phyloP scores from a whole-genome alignment of 768 basidiomycete genomes.

The Mycena olivaceomarginata region DNA sequence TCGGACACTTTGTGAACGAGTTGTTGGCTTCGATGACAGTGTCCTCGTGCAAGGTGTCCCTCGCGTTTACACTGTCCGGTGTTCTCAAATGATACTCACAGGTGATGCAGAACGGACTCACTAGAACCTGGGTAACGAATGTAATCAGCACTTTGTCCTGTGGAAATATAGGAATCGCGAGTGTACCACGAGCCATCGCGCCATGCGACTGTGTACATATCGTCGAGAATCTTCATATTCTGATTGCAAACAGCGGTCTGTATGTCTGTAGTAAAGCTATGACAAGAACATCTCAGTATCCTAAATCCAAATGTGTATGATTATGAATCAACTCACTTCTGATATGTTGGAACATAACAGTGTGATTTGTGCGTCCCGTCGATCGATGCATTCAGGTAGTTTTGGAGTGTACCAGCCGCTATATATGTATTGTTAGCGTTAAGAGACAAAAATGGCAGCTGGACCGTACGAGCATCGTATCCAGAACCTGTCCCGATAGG shows the following conservation, averaged over 20 bases:
- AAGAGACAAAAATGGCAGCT: no score
- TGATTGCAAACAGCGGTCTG: constrained; percentile 49
- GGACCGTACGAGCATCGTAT: constrained; percentile 17
- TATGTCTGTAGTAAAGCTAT: constrained; percentile 33
- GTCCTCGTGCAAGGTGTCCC: constrained; percentile 41
- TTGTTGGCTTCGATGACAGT: constrained; percentile 49
- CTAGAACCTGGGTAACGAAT: constrained; percentile 8
- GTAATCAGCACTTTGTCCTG: background rate
- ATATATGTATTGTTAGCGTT: background rate
- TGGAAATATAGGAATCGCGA: background rate
- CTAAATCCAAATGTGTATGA: background rate
- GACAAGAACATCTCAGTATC: background rate
- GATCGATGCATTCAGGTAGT: constrained; percentile 9
- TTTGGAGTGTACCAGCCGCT: background rate
- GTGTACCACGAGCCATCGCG: constrained; percentile 46
- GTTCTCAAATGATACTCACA: background rate
- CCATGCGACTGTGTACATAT: constrained; percentile 42
- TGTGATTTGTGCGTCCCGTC: constrained; percentile 7
- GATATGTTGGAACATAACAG: background rate
- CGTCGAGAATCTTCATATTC: constrained; percentile 46
- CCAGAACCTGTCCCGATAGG: background rate
- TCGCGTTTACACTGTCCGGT: constrained; percentile 47
- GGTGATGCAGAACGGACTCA: background rate
- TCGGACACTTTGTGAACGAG: constrained; percentile 50
- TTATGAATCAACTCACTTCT: background rate